Percentiles rank a stretch among this genome's conserved stretches.
These are phyloP conservation scores for Bretziella fagacearum DNA, from an alignment of 2,329 filamentous ascomycete species.

Conservation along the genomic window DNA sequence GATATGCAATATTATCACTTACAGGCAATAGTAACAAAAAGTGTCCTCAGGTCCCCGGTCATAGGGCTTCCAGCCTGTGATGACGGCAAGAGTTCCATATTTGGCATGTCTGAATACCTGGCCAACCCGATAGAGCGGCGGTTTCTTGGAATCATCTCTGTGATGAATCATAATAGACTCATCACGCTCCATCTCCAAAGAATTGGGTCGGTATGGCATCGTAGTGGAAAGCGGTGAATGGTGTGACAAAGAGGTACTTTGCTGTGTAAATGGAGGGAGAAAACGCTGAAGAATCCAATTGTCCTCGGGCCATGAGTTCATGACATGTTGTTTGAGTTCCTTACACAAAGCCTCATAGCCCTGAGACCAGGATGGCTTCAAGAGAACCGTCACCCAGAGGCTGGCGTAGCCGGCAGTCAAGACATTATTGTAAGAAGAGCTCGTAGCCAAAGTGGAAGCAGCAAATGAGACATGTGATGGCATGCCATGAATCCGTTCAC, in stretches of 20 bases:
- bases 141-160: not conserved
- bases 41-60: not conserved
- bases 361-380: conserved; percentile 6
- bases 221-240: conserved; percentile 15
- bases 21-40: conserved; percentile 72
- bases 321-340: conserved; percentile 1
- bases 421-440: conserved; percentile 5
- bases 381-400: conserved; percentile 8
- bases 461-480: not conserved
- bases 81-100: conserved; percentile 63
- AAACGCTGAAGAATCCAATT: conserved; percentile 14
- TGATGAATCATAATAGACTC: conserved; percentile 20
- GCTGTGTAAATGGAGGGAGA: not conserved
- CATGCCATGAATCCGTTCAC: conserved; percentile 13
- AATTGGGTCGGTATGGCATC: conserved; percentile 17
- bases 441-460: conserved; percentile 3
- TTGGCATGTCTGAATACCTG: conserved; percentile 71
- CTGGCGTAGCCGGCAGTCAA: conserved; percentile 6
- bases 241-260: not conserved
- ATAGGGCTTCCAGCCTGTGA: conserved; percentile 67
- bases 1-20: conserved; percentile 26
- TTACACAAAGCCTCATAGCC: not conserved
- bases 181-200: conserved; percentile 22
- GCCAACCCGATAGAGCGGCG: conserved; percentile 35
- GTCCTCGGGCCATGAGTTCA: conserved; percentile 7